Evolutionary conservation across 768 basidiomycete genomes (phyloP), one percentile per base, ranked within the genome.

Genomic region (Boletus pseudo-olivaceus): DNA sequence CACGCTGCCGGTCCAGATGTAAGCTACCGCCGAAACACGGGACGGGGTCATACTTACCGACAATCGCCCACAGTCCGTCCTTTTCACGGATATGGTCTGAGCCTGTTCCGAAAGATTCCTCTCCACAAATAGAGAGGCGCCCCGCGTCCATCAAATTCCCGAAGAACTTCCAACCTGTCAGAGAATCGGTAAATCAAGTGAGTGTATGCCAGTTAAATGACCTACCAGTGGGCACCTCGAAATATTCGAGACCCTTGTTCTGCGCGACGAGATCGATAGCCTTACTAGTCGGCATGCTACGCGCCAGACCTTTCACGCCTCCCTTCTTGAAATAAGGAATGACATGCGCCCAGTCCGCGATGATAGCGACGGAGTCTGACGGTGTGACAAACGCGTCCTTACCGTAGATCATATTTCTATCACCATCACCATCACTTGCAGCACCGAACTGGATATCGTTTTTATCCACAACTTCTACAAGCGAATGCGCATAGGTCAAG

Each of bases 71-170:
- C 44, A 99, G 76, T 60, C 97, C 97, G 64, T 99, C 97, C 80
- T 99, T 99, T 78, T 99, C 97, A 57, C 97, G 90, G 64, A 99
- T 96, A 73, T 99, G 97, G 73, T 99, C 97, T 14, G 96, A 98
- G n/a, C 97, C 97, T 8, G 97, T 99, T 53, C 97, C 97, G 71
- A 99, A 99, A 4, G 93, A 95, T 75, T 99, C 97, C 71, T 99
- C 97, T 53, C 97, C 97, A 66, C 97, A 99, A 68, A 99, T 98
- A 47, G 96, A 98, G 47, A 99, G 82, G 41, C 93, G 82, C 0
- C 95, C 96, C 19, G 97, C 97, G 70, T 99, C 97, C 97, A 99
- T 99, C 63, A 99, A 78, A 75, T 98, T 99, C 44, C 97, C 97
- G 68, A 99, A 99, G 83, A 99, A 99, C 74, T 99, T 99, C 94